Evolutionary conservation across 441 rosid species (phyloP).

Genomic region (Lepidium campestre): DNA sequence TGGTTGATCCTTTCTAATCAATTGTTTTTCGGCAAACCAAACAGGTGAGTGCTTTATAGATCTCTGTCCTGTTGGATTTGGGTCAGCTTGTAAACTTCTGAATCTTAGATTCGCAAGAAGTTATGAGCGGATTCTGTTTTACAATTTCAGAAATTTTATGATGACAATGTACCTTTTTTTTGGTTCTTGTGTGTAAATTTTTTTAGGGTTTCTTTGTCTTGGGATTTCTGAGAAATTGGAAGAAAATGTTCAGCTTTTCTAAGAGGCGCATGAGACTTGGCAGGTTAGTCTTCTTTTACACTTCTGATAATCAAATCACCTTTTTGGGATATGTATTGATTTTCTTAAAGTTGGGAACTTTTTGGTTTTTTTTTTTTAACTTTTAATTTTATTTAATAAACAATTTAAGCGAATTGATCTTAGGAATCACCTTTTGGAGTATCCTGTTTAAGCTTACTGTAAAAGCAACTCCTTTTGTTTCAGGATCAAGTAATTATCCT

Average conservation of each 20-base stretch:
- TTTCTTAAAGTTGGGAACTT: constrained; percentile 11
- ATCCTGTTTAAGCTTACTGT: constrained; percentile 18
- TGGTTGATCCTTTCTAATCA: neutral
- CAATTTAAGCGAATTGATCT: neutral
- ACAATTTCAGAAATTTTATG: neutral
- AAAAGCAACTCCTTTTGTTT: constrained; percentile 19
- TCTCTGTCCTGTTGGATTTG: constrained; percentile 10
- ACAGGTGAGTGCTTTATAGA: constrained; percentile 5
- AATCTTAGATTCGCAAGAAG: constrained; percentile 9
- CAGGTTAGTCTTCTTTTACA: constrained; percentile 43
- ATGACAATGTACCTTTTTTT: constrained; percentile 25
- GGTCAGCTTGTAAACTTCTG: neutral
- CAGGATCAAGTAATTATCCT: neutral
- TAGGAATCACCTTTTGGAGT: constrained; percentile 15
- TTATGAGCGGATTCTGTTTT: neutral
- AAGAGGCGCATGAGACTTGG: constrained; percentile 91
- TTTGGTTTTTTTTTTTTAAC: neutral
- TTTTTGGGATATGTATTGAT: constrained; percentile 14
- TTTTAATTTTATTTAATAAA: neutral
- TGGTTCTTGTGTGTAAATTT: neutral
- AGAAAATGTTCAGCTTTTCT: constrained; percentile 74
- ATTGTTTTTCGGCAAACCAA: neutral
- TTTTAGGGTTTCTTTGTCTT: constrained; percentile 28
- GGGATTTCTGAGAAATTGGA: constrained; percentile 7
- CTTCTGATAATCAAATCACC: neutral